Conservation (phyloP, 2,329 filamentous ascomycete species). For the Microdochium nivale region DNA sequence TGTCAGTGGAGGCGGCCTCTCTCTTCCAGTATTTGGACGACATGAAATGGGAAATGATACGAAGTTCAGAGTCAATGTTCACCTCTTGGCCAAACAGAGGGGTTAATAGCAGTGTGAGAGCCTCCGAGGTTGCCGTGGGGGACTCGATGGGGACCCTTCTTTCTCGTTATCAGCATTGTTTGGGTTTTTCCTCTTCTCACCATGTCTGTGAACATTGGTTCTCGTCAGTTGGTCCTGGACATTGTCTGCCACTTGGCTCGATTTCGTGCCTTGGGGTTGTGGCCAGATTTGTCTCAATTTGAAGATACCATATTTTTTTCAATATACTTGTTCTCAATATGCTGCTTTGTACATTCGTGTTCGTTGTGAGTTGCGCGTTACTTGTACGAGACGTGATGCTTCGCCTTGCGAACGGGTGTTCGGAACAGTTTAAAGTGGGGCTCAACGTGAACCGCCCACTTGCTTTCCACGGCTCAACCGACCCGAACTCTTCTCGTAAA, state of each 20-base stretch:
- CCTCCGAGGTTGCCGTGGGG: too few relatives aligned
- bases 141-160: too few relatives aligned
- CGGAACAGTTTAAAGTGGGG: too few relatives aligned
- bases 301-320: neutral
- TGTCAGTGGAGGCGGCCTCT: neutral
- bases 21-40: neutral
- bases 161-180: neutral
- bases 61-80: neutral
- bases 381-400: too few relatives aligned
- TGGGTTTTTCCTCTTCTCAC: neutral
- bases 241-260: neutral
- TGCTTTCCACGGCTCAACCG: too few relatives aligned
- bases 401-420: too few relatives aligned
- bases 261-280: neutral
- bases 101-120: neutral
- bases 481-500: too few relatives aligned
- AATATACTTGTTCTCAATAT: neutral
- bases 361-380: too few relatives aligned
- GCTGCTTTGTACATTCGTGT: neutral
- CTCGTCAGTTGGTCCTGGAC: neutral
- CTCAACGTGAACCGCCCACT: too few relatives aligned
- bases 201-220: neutral
- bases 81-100: neutral
- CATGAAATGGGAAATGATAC: neutral
- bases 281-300: neutral